These are phyloP conservation scores for Durio zibethinus DNA, from an alignment of 345 rosid genomes.

Conservation along the genomic window DNA sequence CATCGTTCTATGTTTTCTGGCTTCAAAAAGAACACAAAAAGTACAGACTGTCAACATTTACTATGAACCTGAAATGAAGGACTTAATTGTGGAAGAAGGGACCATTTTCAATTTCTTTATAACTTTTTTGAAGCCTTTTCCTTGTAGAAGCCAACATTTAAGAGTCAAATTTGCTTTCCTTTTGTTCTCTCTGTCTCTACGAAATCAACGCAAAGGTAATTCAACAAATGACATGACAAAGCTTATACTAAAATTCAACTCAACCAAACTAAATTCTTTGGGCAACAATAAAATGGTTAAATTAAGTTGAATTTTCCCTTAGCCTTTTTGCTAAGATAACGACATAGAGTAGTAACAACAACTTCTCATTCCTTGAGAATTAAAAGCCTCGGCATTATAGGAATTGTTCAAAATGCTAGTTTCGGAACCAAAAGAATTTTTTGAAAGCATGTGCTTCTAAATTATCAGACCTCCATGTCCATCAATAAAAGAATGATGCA, in stretches of 20 bases:
- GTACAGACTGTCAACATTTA: constrained; percentile 8
- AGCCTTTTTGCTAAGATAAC: background rate
- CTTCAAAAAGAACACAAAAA: constrained; percentile 44
- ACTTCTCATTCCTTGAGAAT: constrained; percentile 4
- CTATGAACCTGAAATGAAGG: background rate
- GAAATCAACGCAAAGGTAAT: background rate
- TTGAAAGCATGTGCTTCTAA: background rate
- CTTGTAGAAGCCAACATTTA: constrained; percentile 66
- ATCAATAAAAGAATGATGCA: background rate
- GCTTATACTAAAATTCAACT: background rate
- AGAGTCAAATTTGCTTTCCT: constrained; percentile 52
- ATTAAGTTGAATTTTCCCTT: constrained; percentile 2
- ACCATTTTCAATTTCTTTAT: constrained; percentile 75
- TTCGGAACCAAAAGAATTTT: background rate
- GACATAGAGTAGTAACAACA: background rate
- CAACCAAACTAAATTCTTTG: background rate
- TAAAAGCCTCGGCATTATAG: background rate
- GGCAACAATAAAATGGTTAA: background rate
- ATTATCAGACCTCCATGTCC: background rate
- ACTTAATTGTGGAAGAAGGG: background rate
- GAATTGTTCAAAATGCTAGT: background rate
- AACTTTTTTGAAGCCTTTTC: constrained; percentile 82
- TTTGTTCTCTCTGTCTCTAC: constrained; percentile 72
- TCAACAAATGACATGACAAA: background rate
- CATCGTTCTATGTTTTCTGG: constrained; percentile 96